These are phyloP conservation scores for Ophiostoma himal-ulmi DNA, from an alignment of 2,329 filamentous ascomycete species.

Conservation along the genomic window DNA sequence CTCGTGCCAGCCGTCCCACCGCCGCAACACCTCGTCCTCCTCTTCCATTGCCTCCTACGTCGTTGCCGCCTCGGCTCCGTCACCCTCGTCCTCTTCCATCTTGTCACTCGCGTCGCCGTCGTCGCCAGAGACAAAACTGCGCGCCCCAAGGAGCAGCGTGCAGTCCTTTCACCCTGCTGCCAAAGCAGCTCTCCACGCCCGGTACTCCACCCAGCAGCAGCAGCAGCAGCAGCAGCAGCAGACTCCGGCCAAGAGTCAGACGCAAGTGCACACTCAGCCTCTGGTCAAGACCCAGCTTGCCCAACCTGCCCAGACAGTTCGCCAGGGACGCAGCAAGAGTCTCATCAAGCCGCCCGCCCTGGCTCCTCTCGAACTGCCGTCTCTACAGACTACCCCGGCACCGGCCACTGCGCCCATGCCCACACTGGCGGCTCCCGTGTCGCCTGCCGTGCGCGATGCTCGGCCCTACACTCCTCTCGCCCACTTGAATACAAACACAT, in stretches of 20 bases:
- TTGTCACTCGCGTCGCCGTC: background rate
- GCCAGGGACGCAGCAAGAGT: background rate
- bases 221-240: background rate
- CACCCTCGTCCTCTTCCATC: background rate
- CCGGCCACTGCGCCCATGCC: background rate
- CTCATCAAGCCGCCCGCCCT: background rate
- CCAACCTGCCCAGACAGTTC: background rate
- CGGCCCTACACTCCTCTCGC: background rate
- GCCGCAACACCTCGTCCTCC: background rate
- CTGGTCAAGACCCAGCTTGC: background rate
- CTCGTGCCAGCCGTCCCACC: background rate
- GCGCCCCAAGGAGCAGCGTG: background rate
- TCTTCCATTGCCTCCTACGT: conserved; percentile 14
- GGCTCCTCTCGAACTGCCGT: background rate
- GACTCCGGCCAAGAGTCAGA: background rate
- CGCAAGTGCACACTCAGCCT: background rate
- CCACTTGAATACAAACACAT: background rate
- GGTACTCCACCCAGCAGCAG: background rate
- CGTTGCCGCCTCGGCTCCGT: background rate
- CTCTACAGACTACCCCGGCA: background rate
- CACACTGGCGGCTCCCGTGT: background rate
- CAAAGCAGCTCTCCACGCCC: background rate
- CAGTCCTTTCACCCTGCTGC: background rate
- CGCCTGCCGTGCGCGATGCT: background rate
- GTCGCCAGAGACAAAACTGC: background rate